Conservation (phyloP, 2,329 filamentous ascomycete species). For the Stachybotrys echinatus region DNA sequence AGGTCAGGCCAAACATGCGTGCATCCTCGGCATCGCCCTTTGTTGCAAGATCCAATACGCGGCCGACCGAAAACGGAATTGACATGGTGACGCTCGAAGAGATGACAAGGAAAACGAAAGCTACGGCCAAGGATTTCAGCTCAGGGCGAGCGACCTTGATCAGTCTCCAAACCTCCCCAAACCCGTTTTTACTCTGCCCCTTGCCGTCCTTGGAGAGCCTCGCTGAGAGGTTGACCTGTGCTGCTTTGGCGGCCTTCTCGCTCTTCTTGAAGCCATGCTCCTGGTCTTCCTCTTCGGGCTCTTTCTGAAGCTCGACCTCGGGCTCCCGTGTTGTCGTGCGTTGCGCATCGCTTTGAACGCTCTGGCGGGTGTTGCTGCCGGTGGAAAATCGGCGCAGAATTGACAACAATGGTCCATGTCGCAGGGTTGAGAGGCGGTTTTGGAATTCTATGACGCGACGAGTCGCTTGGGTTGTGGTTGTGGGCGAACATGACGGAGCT, state of each 20-base stretch:
- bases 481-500: background rate
- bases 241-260: conserved; percentile 80
- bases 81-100: conserved; percentile 94
- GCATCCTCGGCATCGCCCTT: conserved; percentile 61
- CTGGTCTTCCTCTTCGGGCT: conserved; percentile 25
- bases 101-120: conserved; percentile 79
- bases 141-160: conserved; percentile 88
- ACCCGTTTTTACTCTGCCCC: conserved; percentile 50
- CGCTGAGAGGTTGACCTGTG: conserved; percentile 84
- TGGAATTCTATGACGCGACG: background rate
- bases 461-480: background rate
- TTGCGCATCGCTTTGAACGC: conserved; percentile 14
- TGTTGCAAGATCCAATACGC: conserved; percentile 88
- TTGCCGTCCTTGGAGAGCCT: conserved; percentile 80
- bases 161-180: conserved; percentile 76
- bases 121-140: conserved; percentile 67
- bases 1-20: conserved; percentile 75
- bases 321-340: conserved; percentile 31
- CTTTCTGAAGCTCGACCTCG: conserved; percentile 21
- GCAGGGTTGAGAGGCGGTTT: background rate
- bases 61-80: conserved; percentile 93
- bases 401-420: background rate
- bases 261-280: conserved; percentile 54
- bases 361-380: conserved; percentile 12
- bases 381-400: conserved; percentile 25